phyloP scores from a whole-genome alignment of 2,329 filamentous ascomycete species.

The Nemania serpens region DNA sequence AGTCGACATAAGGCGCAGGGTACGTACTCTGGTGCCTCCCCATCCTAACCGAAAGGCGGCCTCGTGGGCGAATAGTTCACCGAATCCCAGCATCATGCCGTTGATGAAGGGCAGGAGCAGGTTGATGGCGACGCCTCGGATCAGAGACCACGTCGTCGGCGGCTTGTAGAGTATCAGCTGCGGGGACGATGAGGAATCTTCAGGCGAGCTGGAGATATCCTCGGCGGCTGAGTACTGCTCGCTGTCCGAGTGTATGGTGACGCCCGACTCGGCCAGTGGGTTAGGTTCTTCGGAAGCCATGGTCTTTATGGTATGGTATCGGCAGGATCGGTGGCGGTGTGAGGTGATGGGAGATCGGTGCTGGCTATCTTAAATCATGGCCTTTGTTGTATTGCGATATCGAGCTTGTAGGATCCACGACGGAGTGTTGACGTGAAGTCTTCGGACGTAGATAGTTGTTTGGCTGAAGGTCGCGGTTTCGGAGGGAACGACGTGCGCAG shows the following conservation, averaged over 20 bases:
- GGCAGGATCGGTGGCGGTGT: not conserved
- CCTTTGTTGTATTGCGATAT: not conserved
- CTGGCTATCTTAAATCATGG: conserved; percentile 5
- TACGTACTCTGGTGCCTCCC: conserved; percentile 85
- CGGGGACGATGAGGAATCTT: conserved; percentile 65
- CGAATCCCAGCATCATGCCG: conserved; percentile 97
- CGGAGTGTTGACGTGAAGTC: not conserved
- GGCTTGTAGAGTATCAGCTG: conserved; percentile 86
- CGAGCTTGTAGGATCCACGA: not conserved
- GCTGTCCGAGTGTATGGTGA: conserved; percentile 82
- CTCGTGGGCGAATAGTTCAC: conserved; percentile 95
- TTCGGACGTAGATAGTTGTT: not conserved
- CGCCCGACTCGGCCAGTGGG: conserved; percentile 70
- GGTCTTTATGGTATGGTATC: conserved; percentile 14
- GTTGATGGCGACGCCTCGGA: conserved; percentile 93
- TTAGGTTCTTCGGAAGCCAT: conserved; percentile 60
- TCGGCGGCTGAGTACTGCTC: conserved; percentile 77
- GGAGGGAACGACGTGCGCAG: conserved; percentile 12
- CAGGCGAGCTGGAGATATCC: conserved; percentile 63
- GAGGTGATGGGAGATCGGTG: not conserved
- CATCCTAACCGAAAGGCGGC: conserved; percentile 91
- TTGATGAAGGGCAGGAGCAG: conserved; percentile 95
- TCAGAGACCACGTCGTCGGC: conserved; percentile 81
- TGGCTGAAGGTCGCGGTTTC: conserved; percentile 12
- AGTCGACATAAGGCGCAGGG: too few relatives aligned